A percentile compares a stretch with the other conserved stretches of the same genome.
These are phyloP conservation scores for Colletotrichum salicis DNA, from an alignment of 2,329 filamentous ascomycete genomes.

Conservation along the genomic window DNA sequence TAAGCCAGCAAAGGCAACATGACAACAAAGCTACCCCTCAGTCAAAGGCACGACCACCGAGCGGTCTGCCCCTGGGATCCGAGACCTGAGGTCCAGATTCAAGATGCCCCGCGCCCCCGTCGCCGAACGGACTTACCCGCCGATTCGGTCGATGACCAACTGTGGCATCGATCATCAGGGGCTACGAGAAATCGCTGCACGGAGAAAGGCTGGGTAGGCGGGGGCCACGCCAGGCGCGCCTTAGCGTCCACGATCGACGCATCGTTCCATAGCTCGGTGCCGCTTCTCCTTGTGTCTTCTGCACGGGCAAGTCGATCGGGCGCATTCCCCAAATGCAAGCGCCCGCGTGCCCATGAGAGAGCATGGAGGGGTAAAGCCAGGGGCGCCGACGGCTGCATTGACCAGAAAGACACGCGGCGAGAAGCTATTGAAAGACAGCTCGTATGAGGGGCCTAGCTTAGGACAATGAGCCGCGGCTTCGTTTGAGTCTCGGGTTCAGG, in stretches of 20 bases:
- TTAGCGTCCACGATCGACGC: constrained; percentile 31
- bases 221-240: constrained; percentile 20
- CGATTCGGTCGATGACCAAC: constrained; percentile 33
- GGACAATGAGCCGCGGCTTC: neutral
- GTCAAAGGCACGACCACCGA: constrained; percentile 1
- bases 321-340: constrained; percentile 5
- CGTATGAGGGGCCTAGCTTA: constrained; percentile 2
- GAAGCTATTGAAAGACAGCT: constrained; percentile 2
- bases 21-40: constrained; percentile 22
- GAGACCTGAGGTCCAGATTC: neutral
- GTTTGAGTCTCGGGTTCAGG: neutral
- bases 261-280: constrained; percentile 15
- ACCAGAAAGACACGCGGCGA: constrained; percentile 8
- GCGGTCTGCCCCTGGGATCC: constrained; percentile 19
- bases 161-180: constrained; percentile 36
- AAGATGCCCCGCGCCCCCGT: neutral
- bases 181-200: constrained; percentile 21
- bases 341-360: constrained; percentile 15
- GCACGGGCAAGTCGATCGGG: constrained; percentile 10
- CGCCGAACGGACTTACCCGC: constrained; percentile 17
- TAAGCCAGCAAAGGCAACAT: neutral
- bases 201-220: constrained; percentile 27
- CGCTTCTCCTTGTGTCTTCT: neutral
- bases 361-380: neutral
- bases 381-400: constrained; percentile 4